A percentile compares a stretch with the other conserved stretches of the same genome.
These are phyloP conservation scores for Dalbergia cultrata DNA, from an alignment of 306 rosid species.

Conservation along the genomic window DNA sequence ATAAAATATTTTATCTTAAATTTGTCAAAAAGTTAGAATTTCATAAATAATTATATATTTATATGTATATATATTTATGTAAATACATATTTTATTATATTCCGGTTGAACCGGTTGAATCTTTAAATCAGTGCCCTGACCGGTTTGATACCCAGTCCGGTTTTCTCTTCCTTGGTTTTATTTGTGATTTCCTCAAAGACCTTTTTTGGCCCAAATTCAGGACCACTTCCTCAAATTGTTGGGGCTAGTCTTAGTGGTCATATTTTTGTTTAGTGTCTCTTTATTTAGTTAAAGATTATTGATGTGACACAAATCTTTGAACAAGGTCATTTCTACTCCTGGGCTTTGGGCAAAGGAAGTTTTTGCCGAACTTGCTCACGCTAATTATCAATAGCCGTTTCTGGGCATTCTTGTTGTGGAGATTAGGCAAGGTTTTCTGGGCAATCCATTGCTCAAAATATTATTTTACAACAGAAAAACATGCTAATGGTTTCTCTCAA, in stretches of 20 bases:
- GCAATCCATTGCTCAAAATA: not conserved
- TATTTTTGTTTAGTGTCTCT: not conserved
- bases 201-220: too few relatives aligned
- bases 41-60: too few relatives aligned
- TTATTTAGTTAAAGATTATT: conserved; percentile 13
- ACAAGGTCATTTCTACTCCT: not conserved
- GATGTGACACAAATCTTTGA: conserved; percentile 24
- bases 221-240: not conserved
- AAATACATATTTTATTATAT: too few relatives aligned
- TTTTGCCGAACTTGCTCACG: not conserved
- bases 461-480: not conserved
- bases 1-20: too few relatives aligned
- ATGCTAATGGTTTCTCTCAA: conserved; percentile 10
- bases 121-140: too few relatives aligned
- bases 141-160: too few relatives aligned
- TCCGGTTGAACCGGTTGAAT: too few relatives aligned
- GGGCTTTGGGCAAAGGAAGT: not conserved
- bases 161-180: too few relatives aligned
- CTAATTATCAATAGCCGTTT: conserved; percentile 15
- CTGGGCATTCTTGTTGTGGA: conserved; percentile 1
- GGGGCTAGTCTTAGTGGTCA: not conserved
- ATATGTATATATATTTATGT: too few relatives aligned
- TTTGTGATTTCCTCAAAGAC: too few relatives aligned
- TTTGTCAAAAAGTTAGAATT: too few relatives aligned
- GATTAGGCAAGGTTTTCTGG: not conserved